A percentile compares a stretch with the other conserved stretches of the same genome.
These are phyloP conservation scores for Sarocladiaceae sp. DNA, from an alignment of 2,329 filamentous ascomycete genomes.

Conservation along the genomic window DNA sequence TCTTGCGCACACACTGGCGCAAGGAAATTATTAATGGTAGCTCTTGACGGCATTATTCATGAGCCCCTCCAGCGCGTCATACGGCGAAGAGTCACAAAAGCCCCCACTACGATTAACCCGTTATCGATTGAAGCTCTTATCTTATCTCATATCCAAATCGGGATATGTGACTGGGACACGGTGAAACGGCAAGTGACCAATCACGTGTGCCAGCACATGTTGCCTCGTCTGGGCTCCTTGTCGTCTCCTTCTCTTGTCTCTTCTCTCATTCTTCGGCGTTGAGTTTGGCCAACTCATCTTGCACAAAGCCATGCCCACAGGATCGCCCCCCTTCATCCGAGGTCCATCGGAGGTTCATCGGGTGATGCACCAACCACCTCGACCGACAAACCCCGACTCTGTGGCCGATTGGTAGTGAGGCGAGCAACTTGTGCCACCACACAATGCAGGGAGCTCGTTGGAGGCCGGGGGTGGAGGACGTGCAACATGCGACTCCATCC, in stretches of 20 bases:
- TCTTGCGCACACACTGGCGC: too few species aligned
- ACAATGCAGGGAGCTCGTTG: conserved; percentile 12
- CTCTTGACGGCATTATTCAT: neutral
- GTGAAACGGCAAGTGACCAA: too few species aligned
- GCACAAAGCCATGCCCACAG: neutral
- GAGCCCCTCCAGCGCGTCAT: neutral
- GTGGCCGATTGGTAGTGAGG: neutral
- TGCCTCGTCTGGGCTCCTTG: neutral
- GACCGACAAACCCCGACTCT: neutral
- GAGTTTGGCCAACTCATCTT: neutral
- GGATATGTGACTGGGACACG: too few species aligned
- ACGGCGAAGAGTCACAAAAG: neutral
- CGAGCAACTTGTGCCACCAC: neutral
- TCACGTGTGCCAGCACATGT: too few species aligned
- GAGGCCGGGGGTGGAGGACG: conserved; percentile 24
- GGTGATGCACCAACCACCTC: neutral
- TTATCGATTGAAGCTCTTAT: too few species aligned
- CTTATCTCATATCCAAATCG: too few species aligned
- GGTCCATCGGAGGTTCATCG: neutral
- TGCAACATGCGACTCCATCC: conserved; percentile 22
- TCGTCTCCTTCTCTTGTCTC: neutral
- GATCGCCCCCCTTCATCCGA: neutral
- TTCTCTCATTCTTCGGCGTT: neutral
- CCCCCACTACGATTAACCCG: neutral
- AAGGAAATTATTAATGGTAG: too few species aligned